Base-by-base conservation (phyloP, 2,329 filamentous ascomycete genomes). In the Leptographium galeiforme region DNA sequence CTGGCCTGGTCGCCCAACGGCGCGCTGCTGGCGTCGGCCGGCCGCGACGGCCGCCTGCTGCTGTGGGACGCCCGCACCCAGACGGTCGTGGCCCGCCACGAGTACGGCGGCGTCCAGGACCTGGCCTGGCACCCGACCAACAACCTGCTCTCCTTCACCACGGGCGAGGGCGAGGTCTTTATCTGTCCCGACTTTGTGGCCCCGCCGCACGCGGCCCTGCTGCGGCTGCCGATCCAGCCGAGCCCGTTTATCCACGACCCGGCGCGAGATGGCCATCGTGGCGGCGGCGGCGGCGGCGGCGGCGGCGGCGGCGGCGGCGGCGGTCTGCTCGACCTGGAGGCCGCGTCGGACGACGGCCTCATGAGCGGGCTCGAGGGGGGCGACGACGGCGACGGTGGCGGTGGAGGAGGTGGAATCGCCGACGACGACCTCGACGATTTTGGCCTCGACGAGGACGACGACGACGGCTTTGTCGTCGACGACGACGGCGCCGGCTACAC, bases 1-100 rank as follows among this genome's bases (percentile, higher is more conserved):
- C 70, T 94, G 39, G 82, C 87, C 39, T 98, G 93, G 93, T 95
- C 91, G 14, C 89, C 89, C 2, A 98, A 98, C 63, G 93, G 93
- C 41, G 87, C 90, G 1, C 74, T 98, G 62, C 74, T 98, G 25
- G 89, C 83, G 11, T 81, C 81, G 18, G 81, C 84, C 16, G 81
- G 73, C 57, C 81, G 79, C 60, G 83, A 86, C 62, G 77, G 78
- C 60, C 87, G 81, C 63, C 70, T 94, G 5, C 66, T 86, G 32
- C 72, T 98, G 3, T 98, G 94, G 93, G 89, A 96, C 63, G 85
- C 87, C 2, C 89, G 85, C 66, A 88, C 87, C 1, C 91, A 96
- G 67, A 87, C 80, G 50, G 76, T 95, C 38, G 70, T 97, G 53
- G 82, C 85, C 55, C 82, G 81, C 58, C 80, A 87, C 61, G 86